These are phyloP conservation scores for Nigrospora sphaerica DNA, from an alignment of 2,329 filamentous ascomycete species.

Conservation along the genomic window DNA sequence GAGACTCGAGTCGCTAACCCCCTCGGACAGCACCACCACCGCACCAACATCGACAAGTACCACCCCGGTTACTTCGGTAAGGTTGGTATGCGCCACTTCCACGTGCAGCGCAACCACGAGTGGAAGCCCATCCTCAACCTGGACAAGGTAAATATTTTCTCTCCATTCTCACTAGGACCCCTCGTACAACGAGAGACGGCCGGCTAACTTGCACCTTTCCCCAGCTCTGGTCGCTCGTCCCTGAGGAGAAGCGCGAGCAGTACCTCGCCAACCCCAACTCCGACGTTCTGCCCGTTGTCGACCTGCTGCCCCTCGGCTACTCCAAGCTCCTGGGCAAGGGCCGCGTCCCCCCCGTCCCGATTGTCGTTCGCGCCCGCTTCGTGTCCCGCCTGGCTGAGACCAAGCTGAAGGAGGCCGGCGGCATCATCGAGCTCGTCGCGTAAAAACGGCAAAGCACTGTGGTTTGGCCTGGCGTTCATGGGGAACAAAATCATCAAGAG, in stretches of 20 bases:
- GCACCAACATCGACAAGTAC: conserved; percentile 79
- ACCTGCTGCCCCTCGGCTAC: conserved; percentile 95
- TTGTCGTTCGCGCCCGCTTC: conserved; percentile 93
- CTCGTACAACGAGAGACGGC: background rate
- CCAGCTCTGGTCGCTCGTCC: conserved; percentile 92
- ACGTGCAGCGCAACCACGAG: conserved; percentile 91
- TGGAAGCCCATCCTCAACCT: conserved; percentile 99
- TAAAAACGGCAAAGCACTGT: conserved; percentile 35
- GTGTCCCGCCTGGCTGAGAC: conserved; percentile 94
- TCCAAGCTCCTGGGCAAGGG: conserved; percentile 99
- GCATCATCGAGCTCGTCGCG: conserved; percentile 91
- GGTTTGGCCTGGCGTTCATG: too few species aligned
- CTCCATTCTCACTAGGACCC: background rate
- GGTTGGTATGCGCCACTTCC: conserved; percentile 82
- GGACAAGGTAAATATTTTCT: conserved; percentile 71
- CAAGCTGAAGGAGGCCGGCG: conserved; percentile 98
- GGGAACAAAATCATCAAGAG: too few species aligned
- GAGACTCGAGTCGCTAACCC: too few species aligned
- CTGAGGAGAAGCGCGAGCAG: conserved; percentile 84
- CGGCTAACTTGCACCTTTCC: background rate
- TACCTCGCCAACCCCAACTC: conserved; percentile 75
- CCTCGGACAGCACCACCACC: conserved; percentile 67
- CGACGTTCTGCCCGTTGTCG: conserved; percentile 94
- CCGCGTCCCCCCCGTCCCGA: conserved; percentile 82
- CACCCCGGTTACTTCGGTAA: conserved; percentile 73